Base-by-base conservation (phyloP, 2,329 filamentous ascomycete species). In the Chaetomium strumarium region DNA sequence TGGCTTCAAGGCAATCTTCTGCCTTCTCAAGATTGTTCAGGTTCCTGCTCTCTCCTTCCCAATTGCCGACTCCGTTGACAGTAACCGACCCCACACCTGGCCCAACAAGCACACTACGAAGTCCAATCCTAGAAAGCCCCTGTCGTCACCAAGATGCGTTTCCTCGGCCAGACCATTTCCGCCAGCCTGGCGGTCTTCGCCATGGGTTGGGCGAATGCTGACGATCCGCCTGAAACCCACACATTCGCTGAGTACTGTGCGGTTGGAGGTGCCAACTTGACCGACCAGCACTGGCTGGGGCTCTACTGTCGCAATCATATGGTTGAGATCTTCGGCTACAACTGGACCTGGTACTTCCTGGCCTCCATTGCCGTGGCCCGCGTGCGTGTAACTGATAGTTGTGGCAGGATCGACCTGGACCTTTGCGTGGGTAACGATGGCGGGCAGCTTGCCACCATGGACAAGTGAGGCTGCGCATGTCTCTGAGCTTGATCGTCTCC, bases 231-330 rank as follows among this genome's bases (percentile, higher is more conserved):
- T 20, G 20, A 33, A 12, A 50, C 14, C n/a, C 55, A 53, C 14
- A 63, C 62, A 31, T 68, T 71, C 51, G 48, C 67, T 47, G 49
- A 51, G 30, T 67, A 65, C 49, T 73, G 71, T 55, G 68, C 66
- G n/a, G 68, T 67, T 60, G 61, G 66, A 46, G 68, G 66, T 3
- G 65, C 65, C 38, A 57, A 65, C 39, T 56, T 72, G 33, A 59
- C 61, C 8, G 63, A 62, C 36, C 62, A 19, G 12, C 58, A 58
- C 52, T 67, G 59, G 51, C 65, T 73, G 1, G 69, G 69, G 31
- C 63, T 70, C 58, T 72, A 70, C 58, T 73, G 71, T 63, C 67
- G 69, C 52, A 69, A 71, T 46, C 56, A 68, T 40, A 57, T 71
- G 56, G 64, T 60, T 55, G 61, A 55, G 1, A 39, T 62, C 6